Base-by-base conservation (phyloP, 306 rosid genomes). In the Castanea crenata region DNA sequence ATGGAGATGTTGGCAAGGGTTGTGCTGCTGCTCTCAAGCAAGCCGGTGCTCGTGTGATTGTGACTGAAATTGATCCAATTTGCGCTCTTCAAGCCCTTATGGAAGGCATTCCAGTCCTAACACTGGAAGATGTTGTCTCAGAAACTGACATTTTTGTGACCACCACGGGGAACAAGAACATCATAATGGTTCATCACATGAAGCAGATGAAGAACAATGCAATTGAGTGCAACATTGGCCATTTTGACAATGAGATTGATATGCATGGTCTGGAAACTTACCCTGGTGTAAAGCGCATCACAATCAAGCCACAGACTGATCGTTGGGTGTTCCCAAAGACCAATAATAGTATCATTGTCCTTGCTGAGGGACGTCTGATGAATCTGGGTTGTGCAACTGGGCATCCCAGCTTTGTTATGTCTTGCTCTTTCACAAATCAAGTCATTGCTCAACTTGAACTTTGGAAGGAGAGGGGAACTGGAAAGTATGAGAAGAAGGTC, bases 1-100 rank as follows among this genome's bases (percentile, higher is more conserved):
- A 95, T 6, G 99, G 99, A 76, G 98, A 95, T 84, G 98, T 93
- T 27, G 99, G 98, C 3, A 95, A 95, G 97, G 98, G 98, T 20
- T 95, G 99, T 71, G 99, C 99, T 31, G 85, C 91, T 13, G 93
- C 99, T 62, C 56, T 95, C 86, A 95, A 95, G 86, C 97, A 92
- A 68, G 99, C 90, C 2, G 99, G 99, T 15, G 93, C 99, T 11
- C 99, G 97, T 4, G 98, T 93, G 49, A 81, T 95, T 1, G 90
- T 95, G 74, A 93, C 98, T 0, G 99, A 95, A 86, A 95, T 95
- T 10, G 99, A 95, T 68, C 99, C 99, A 25, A 95, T 95, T 29
- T 95, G 98, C 63, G 96, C 97, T 57, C 99, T 95, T 56, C 99
- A 95, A 80, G 98, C 99, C 58, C 85, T 86, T 56, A 95, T 95